Conservation (phyloP, 306 rosid species). For the Leucaena leucocephala region DNA sequence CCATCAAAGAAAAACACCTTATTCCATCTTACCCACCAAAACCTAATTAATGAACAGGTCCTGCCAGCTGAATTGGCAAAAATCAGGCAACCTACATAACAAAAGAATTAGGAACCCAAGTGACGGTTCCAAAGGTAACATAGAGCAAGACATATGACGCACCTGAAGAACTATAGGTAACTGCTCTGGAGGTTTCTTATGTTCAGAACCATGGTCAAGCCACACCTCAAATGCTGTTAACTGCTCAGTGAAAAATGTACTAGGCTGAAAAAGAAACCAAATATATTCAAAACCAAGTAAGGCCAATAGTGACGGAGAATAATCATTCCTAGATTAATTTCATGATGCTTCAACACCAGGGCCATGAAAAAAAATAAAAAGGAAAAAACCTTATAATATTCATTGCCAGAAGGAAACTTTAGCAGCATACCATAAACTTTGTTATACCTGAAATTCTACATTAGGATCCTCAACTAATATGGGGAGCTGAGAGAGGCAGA, state of each 20-base stretch:
- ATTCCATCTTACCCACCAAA: slow-evolving; percentile 33
- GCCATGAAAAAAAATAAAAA: not conserved
- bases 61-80: slow-evolving; percentile 28
- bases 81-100: slow-evolving; percentile 36
- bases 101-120: slow-evolving; percentile 33
- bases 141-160: slow-evolving; percentile 26
- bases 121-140: slow-evolving; percentile 37
- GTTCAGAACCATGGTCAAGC: slow-evolving; percentile 99
- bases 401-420: slow-evolving; percentile 20
- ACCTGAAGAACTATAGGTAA: slow-evolving; percentile 99
- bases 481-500: slow-evolving; percentile 98
- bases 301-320: slow-evolving; percentile 17
- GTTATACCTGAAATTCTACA: slow-evolving; percentile 80
- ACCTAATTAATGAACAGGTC: slow-evolving; percentile 21
- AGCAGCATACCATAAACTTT: slow-evolving; percentile 12
- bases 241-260: slow-evolving; percentile 96
- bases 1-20: slow-evolving; percentile 23
- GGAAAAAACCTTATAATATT: not conserved
- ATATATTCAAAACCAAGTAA: slow-evolving; percentile 22
- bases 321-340: not conserved
- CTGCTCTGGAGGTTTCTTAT: slow-evolving; percentile 99
- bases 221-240: slow-evolving; percentile 97
- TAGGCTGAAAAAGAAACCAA: slow-evolving; percentile 61
- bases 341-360: not conserved
- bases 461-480: slow-evolving; percentile 79